A percentile compares a stretch with the other conserved stretches of the same genome.
Evolutionary conservation across 2,329 filamentous ascomycete genomes (phyloP).

Genomic region (Xylariaceae sp.): DNA sequence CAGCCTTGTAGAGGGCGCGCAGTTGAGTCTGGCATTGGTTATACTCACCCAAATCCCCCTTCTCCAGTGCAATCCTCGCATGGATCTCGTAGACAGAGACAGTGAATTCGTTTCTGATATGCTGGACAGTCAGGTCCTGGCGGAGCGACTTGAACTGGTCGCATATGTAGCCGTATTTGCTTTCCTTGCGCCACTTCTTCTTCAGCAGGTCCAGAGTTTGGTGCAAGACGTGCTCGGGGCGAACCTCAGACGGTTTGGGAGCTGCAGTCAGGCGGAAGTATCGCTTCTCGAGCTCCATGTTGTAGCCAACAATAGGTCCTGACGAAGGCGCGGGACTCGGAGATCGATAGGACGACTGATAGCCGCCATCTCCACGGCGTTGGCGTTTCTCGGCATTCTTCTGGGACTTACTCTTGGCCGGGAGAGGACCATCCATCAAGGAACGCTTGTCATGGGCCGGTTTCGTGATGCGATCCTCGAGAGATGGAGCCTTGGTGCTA

Average conservation of each 20-base stretch:
- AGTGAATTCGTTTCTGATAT: conserved; percentile 93
- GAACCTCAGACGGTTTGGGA: conserved; percentile 81
- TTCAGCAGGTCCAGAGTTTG: conserved; percentile 84
- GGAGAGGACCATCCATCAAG: conserved; percentile 33
- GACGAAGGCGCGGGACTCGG: conserved; percentile 49
- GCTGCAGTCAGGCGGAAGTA: conserved; percentile 91
- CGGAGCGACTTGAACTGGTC: conserved; percentile 98
- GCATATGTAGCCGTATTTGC: conserved; percentile 96
- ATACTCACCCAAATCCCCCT: conserved; percentile 99
- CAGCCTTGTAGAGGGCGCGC: conserved; percentile 80
- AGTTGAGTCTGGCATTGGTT: conserved; percentile 99
- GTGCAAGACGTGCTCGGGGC: conserved; percentile 70
- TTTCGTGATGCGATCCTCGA: conserved; percentile 72
- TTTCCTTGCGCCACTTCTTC: conserved; percentile 88
- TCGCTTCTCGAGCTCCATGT: conserved; percentile 78
- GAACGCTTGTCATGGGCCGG: conserved; percentile 40
- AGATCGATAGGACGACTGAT: conserved; percentile 47
- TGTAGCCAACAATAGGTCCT: conserved; percentile 78
- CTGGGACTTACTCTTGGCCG: conserved; percentile 76
- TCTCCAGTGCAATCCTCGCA: conserved; percentile 93
- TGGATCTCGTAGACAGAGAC: conserved; percentile 96
- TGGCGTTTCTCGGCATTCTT: conserved; percentile 81
- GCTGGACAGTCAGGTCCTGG: conserved; percentile 96
- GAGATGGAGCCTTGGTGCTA: conserved; percentile 50
- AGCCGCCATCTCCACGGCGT: conserved; percentile 72